Evolutionary conservation across 257 asterid species (phyloP).

Genomic region (Fraxinus quadrangulata): DNA sequence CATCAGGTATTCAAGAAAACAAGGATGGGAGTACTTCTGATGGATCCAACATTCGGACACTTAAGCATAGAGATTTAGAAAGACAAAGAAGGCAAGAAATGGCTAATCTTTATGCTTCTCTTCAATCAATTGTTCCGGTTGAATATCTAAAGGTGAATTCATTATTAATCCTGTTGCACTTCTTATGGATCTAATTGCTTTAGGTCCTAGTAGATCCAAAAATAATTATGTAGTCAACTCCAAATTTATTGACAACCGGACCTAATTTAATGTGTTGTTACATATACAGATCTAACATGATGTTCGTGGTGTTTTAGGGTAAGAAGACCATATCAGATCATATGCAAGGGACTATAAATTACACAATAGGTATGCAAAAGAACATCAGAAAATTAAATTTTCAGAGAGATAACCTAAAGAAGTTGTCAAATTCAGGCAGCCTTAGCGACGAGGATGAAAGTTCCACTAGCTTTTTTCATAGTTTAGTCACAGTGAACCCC

Average conservation of each 20-base stretch:
- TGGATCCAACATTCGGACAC: slow-evolving; percentile 27
- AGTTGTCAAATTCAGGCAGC: not conserved
- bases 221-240: not conserved
- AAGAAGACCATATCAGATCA: slow-evolving; percentile 52
- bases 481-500: slow-evolving; percentile 34
- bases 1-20: not conserved
- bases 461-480: not conserved
- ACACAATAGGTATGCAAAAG: slow-evolving; percentile 43
- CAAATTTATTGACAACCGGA: not conserved
- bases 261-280: not conserved
- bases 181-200: not conserved
- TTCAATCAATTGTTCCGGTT: slow-evolving; percentile 53
- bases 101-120: slow-evolving; percentile 50
- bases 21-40: not conserved
- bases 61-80: slow-evolving; percentile 47
- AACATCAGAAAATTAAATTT: slow-evolving; percentile 34
- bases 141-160: slow-evolving; percentile 54
- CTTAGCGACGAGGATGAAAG: not conserved
- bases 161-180: not conserved
- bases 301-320: slow-evolving; percentile 37
- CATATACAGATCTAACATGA: not conserved
- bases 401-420: slow-evolving; percentile 34
- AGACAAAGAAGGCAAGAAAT: slow-evolving; percentile 64
- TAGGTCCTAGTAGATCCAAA: too few relatives aligned
- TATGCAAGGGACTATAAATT: slow-evolving; percentile 41